phyloP scores from a whole-genome alignment of 495 filamentous ascomycete species.

The Annulohypoxylon moriforme region DNA sequence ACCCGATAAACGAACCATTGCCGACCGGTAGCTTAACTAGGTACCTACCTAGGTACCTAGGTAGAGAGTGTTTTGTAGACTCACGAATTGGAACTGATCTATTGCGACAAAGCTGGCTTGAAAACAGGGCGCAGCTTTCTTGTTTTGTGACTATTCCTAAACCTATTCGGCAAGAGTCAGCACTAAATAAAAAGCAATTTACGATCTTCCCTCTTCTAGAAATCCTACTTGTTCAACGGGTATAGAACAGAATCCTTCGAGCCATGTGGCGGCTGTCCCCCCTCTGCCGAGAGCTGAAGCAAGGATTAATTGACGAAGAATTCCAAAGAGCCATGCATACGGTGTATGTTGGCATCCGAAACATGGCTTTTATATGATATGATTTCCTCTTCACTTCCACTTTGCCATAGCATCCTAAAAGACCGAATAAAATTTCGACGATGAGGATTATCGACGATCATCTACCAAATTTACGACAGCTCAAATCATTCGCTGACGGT shows the following conservation, averaged over 20 bases:
- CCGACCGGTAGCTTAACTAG: not conserved
- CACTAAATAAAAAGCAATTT: not conserved
- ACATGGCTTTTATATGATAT: not conserved
- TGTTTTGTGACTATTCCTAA: not conserved
- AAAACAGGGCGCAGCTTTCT: not conserved
- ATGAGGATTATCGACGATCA: not conserved
- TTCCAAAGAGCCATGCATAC: not conserved
- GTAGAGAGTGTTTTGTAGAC: not conserved
- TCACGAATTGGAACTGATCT: not conserved
- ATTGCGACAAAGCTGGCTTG: not conserved
- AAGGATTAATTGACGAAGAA: not conserved
- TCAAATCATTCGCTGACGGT: not conserved
- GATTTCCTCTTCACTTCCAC: not conserved
- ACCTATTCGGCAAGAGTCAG: not conserved
- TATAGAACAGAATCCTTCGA: not conserved
- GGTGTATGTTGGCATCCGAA: not conserved
- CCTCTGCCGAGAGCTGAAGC: not conserved
- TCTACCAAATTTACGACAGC: not conserved
- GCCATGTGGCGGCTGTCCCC: not conserved
- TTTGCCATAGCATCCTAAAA: not conserved
- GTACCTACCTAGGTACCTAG: too few relatives aligned
- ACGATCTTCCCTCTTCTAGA: not conserved
- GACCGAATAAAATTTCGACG: not conserved
- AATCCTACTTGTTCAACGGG: not conserved
- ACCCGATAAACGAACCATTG: not conserved